A percentile compares a stretch with the other conserved stretches of the same genome.
Conservation (phyloP, 192 early-diverging fungal species). For the Coemansia erecta region DNA sequence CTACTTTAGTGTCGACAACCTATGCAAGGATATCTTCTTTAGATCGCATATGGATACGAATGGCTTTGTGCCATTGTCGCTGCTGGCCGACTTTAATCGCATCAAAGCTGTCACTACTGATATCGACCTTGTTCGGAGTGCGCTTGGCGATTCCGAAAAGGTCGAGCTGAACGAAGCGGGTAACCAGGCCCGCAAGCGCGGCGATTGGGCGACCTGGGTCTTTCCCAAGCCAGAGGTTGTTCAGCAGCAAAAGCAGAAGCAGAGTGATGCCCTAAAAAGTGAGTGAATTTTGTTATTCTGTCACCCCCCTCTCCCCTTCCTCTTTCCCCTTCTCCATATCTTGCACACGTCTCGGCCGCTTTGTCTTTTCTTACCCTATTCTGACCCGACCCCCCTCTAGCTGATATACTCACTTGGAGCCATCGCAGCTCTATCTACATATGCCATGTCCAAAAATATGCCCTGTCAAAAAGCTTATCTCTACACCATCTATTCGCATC, state of each 20-base stretch:
- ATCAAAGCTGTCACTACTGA: conserved; percentile 73
- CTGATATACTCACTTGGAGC: no score
- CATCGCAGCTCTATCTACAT: no score
- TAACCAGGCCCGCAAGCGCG: conserved; percentile 63
- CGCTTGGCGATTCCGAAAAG: conserved; percentile 52
- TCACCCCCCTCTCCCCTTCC: background rate
- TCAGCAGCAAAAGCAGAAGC: conserved; percentile 36
- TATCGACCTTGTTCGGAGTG: conserved; percentile 59
- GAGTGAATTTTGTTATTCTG: conserved; percentile 31
- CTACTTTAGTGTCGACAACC: conserved; percentile 96
- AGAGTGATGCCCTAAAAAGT: conserved; percentile 45
- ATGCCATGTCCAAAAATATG: no score
- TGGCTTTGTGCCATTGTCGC: conserved; percentile 76
- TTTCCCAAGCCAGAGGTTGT: conserved; percentile 65
- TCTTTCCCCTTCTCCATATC: background rate
- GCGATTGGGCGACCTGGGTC: conserved; percentile 87
- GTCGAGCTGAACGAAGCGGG: conserved; percentile 62
- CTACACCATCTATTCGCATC: no score
- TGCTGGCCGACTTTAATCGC: conserved; percentile 88
- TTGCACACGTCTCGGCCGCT: background rate
- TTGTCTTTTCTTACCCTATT: background rate
- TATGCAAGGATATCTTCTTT: conserved; percentile 95
- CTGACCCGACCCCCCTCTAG: background rate
- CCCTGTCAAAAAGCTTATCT: no score
- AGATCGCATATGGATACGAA: conserved; percentile 85